Evolutionary conservation across 106 monocot genomes (phyloP).

Genomic region (Dactylorhiza incarnata): DNA sequence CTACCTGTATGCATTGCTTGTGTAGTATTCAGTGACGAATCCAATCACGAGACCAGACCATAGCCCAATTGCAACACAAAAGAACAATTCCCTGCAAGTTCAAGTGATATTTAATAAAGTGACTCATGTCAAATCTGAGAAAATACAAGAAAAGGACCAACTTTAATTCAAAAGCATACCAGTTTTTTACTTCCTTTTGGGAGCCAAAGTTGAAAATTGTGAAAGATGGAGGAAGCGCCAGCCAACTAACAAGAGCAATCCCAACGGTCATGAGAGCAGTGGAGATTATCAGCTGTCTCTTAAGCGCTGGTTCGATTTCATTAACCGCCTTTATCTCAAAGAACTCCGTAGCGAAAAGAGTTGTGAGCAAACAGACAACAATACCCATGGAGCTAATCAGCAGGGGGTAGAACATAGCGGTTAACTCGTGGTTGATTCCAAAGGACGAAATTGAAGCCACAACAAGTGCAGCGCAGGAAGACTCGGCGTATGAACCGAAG

Average conservation of each 20-base stretch:
- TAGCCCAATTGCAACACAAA: slow-evolving; percentile 70
- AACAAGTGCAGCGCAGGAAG: slow-evolving; percentile 66
- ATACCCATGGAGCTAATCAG: slow-evolving; percentile 66
- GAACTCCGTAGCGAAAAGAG: slow-evolving; percentile 63
- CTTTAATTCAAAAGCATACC: slow-evolving; percentile 28
- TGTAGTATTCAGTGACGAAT: slow-evolving; percentile 58
- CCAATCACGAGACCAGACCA: slow-evolving; percentile 75
- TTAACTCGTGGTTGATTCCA: slow-evolving; percentile 58
- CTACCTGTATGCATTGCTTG: slow-evolving; percentile 75
- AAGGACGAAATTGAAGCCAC: slow-evolving; percentile 72
- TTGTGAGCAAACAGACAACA: slow-evolving; percentile 52
- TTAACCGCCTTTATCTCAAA: slow-evolving; percentile 60
- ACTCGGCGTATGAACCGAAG: slow-evolving; percentile 65
- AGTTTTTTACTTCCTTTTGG: slow-evolving; percentile 66
- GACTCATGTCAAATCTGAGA: not conserved
- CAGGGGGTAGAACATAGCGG: slow-evolving; percentile 57
- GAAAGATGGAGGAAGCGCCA: slow-evolving; percentile 56
- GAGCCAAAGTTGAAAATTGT: slow-evolving; percentile 55
- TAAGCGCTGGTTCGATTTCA: slow-evolving; percentile 73
- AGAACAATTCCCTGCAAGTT: slow-evolving; percentile 58
- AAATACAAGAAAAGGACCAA: not conserved
- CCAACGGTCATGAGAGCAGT: slow-evolving; percentile 77
- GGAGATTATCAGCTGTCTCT: slow-evolving; percentile 72
- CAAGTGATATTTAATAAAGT: not conserved
- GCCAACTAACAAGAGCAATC: slow-evolving; percentile 52